Evolutionary conservation across 148 eudicot genomes (phyloP), one percentile per base, ranked within the genome.

Genomic region (Rhododendron vialii): DNA sequence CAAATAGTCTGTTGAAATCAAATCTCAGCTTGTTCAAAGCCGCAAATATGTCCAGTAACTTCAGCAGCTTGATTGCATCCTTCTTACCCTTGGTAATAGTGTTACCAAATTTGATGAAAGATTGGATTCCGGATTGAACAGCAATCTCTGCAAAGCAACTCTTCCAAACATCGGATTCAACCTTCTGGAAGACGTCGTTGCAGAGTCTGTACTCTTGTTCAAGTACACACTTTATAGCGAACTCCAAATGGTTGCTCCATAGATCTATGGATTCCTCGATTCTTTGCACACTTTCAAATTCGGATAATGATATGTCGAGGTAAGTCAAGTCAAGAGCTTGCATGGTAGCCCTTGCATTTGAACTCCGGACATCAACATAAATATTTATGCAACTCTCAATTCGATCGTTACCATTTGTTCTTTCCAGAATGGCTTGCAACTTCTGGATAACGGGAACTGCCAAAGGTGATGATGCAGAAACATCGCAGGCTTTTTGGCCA

Each of bases 11-110:
- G 87, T 95, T 96, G 86, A 96, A 96, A 84, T 96, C 91, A 4
- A 91, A 43, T 83, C 98, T 88, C 38, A 93, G 88, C 33, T 83
- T 90, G 85, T 92, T 88, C 8, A 96, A 89, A 65, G 91, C 86
- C 59, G 90, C 89, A 82, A 96, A 96, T 26, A 95, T 89, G 22
- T 93, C 94, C 73, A 96, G 85, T 69, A 96, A 74, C 92, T 92
- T 95, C 78, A 95, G 85, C 11, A 96, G 98, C 91, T 96, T 96
- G 85, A 94, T 59, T n/a, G 99, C 98, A 55, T 96, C 99, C 83
- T 95, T 95, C 89, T 95, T 96, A 2, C 96, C 91, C 85, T 88
- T 88, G 22, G 93, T 90, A 57, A 96, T 69, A 36, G 88, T 84
- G 77, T 86, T 90, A 13, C 96, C 99, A 84, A 95, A 93, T 84